Conservation (phyloP, 495 filamentous ascomycete species). For the Chaetomium tenue region DNA sequence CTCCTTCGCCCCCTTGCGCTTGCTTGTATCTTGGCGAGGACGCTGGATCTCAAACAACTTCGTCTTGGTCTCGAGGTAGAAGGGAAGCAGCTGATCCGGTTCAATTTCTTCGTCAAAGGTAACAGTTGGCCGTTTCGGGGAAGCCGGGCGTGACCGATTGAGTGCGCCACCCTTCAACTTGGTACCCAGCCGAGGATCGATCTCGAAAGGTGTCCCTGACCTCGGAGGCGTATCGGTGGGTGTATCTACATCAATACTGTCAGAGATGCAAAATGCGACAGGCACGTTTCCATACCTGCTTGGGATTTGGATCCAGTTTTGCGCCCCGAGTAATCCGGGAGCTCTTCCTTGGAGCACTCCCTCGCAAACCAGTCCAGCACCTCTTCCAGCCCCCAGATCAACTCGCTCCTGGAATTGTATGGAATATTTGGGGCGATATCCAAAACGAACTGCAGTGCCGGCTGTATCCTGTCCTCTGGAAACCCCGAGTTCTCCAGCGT, state of each 20-base stretch:
- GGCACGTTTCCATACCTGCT: conserved; percentile 28
- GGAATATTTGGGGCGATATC: conserved; percentile 54
- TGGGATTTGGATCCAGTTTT: conserved; percentile 37
- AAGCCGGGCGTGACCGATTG: conserved; percentile 26
- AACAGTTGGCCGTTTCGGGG: conserved; percentile 38
- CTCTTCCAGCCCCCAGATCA: conserved; percentile 81
- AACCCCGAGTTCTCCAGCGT: conserved; percentile 68
- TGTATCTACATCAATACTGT: conserved; percentile 38
- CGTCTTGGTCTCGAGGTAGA: conserved; percentile 68
- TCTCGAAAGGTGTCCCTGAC: conserved; percentile 46
- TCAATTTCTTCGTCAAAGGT: conserved; percentile 58
- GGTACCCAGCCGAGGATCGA: conserved; percentile 29
- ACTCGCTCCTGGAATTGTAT: conserved; percentile 55
- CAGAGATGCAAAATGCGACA: neutral
- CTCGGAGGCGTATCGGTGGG: conserved; percentile 51
- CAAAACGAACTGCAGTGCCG: conserved; percentile 64
- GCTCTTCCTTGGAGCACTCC: conserved; percentile 62
- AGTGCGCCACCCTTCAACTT: conserved; percentile 38
- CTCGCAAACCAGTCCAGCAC: conserved; percentile 82
- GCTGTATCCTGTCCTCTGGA: conserved; percentile 57
- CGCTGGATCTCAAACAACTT: conserved; percentile 71
- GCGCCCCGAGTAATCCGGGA: conserved; percentile 64
- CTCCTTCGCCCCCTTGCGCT: conserved; percentile 39
- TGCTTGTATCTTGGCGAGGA: conserved; percentile 51
- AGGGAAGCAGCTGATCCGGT: conserved; percentile 71